Evolutionary conservation across 345 rosid species (phyloP).

Genomic region (Aethionema arabicum): DNA sequence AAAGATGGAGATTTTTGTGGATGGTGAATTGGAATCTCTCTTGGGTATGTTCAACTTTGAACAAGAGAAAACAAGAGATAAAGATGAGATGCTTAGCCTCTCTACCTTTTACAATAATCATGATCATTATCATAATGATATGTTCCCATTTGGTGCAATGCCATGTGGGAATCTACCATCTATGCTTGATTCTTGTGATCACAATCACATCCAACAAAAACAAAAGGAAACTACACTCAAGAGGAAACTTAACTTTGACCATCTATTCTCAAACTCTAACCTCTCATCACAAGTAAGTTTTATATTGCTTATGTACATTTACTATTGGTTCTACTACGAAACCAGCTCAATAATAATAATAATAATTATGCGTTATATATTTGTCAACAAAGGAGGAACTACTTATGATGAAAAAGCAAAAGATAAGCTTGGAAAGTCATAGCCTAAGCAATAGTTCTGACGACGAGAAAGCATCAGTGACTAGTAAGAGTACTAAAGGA

Average conservation of each 20-base stretch:
- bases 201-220: conserved; percentile 27
- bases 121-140: conserved; percentile 32
- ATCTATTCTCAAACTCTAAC: conserved; percentile 22
- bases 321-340: background rate
- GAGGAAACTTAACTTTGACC: conserved; percentile 26
- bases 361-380: background rate
- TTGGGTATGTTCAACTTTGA: conserved; percentile 42
- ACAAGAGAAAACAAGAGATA: conserved; percentile 30
- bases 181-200: conserved; percentile 37
- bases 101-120: conserved; percentile 35
- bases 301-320: conserved; percentile 6
- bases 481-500: conserved; percentile 44
- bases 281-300: conserved; percentile 32
- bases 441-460: conserved; percentile 60
- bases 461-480: conserved; percentile 59
- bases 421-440: conserved; percentile 31
- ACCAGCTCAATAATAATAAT: conserved; percentile 6
- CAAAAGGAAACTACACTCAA: conserved; percentile 24
- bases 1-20: conserved; percentile 39
- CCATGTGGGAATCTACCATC: conserved; percentile 28
- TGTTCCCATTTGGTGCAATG: conserved; percentile 36
- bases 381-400: conserved; percentile 18
- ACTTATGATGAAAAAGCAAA: conserved; percentile 44
- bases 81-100: conserved; percentile 35
- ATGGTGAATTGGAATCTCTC: conserved; percentile 42